Percentiles rank a stretch among this genome's conserved stretches.
Evolutionary conservation across 768 basidiomycete species (phyloP).

Genomic region (Lactarius deliciosus): DNA sequence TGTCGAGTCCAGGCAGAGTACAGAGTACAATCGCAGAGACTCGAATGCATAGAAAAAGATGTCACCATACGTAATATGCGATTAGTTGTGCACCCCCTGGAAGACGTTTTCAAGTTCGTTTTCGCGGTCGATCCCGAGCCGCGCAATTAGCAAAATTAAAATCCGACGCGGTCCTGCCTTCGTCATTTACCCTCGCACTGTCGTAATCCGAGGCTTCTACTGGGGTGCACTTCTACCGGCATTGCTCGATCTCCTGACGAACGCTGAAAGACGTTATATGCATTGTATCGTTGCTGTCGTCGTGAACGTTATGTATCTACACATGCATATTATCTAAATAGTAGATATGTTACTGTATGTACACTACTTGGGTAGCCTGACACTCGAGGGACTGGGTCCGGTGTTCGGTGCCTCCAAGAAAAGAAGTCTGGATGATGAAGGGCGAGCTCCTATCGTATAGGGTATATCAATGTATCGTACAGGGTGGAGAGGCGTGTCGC

Average conservation of each 20-base stretch:
- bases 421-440: constrained; percentile 9
- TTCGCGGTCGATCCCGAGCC: neutral
- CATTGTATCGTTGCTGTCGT: constrained; percentile 23
- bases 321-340: constrained; percentile 28
- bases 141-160: neutral
- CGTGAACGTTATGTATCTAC: constrained; percentile 20
- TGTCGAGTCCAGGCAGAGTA: no score
- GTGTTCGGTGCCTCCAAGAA: constrained; percentile 7
- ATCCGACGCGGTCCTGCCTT: no score
- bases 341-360: constrained; percentile 28
- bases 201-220: constrained; percentile 34
- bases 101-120: no score
- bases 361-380: constrained; percentile 2
- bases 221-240: constrained; percentile 62
- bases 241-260: constrained; percentile 45
- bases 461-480: constrained; percentile 4
- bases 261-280: constrained; percentile 3
- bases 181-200: constrained; percentile 13
- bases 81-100: no score
- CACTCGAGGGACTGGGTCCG: neutral
- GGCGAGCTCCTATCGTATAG: constrained; percentile 21
- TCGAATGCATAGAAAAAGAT: no score
- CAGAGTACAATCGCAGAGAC: no score
- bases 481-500: neutral
- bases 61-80: no score